These are phyloP conservation scores for Globisporangium emineosum DNA, from an alignment of 352 stramenopile genomes.

Conservation along the genomic window DNA sequence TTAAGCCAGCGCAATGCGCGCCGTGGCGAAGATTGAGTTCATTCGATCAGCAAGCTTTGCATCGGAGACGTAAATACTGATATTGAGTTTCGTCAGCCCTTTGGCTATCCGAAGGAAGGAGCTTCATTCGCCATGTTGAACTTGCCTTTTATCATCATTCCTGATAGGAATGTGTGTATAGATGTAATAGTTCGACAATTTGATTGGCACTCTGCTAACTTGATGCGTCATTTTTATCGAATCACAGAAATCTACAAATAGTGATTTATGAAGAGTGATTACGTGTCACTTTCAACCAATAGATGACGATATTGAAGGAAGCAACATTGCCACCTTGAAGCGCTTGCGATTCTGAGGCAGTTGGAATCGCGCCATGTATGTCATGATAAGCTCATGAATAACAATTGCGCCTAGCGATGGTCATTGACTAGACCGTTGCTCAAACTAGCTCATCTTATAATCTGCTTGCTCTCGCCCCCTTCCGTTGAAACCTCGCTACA, in stretches of 20 bases:
- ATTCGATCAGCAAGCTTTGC: neutral
- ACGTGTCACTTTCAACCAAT: neutral
- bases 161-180: neutral
- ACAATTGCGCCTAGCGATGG: too few species aligned
- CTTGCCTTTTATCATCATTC: slow-evolving; percentile 4
- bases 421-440: too few species aligned
- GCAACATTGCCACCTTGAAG: too few species aligned
- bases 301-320: too few species aligned
- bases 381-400: too few species aligned
- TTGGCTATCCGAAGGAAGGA: neutral
- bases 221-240: neutral
- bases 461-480: too few species aligned
- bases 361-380: too few species aligned
- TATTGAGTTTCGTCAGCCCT: neutral
- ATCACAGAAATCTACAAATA: neutral
- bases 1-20: neutral
- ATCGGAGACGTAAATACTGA: neutral
- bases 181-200: neutral
- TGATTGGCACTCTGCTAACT: neutral
- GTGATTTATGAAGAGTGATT: neutral
- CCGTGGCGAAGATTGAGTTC: neutral
- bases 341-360: too few species aligned
- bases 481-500: too few species aligned
- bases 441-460: too few species aligned
- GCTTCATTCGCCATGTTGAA: neutral